phyloP scores from a whole-genome alignment of 208 protist species.

The Tritrichomonas foetus region DNA sequence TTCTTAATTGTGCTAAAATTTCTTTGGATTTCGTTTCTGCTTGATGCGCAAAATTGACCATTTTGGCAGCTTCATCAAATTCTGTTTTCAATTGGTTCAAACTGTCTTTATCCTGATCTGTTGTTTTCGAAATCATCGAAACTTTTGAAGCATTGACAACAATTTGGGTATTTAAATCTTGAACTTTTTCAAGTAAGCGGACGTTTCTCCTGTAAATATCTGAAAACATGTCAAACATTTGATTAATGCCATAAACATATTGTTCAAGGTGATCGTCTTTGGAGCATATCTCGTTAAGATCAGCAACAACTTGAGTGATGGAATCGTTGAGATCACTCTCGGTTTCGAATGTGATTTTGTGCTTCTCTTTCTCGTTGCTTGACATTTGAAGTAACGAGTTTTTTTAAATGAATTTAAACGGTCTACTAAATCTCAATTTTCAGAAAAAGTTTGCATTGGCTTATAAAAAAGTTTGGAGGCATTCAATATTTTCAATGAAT shows the following conservation, averaged over 20 bases:
- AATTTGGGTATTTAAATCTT: neutral
- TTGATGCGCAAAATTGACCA: neutral
- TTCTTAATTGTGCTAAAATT: neutral
- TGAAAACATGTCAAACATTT: neutral
- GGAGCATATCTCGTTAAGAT: too few species aligned
- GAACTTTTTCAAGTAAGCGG: neutral
- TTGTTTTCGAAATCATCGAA: neutral
- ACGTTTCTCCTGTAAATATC: constrained; percentile 3
- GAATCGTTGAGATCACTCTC: too few species aligned
- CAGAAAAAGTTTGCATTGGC: too few species aligned
- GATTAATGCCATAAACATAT: neutral
- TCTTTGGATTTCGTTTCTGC: neutral
- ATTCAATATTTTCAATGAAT: too few species aligned
- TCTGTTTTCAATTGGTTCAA: neutral
- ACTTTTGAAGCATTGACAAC: neutral
- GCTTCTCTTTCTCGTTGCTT: too few species aligned
- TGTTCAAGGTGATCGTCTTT: too few species aligned
- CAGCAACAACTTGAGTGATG: too few species aligned
- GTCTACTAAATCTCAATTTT: too few species aligned
- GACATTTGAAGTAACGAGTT: too few species aligned
- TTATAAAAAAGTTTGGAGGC: too few species aligned
- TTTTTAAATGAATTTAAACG: too few species aligned
- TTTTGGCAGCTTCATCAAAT: neutral
- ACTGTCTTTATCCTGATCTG: neutral
- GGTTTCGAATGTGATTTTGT: too few species aligned